Percentiles rank a stretch among this genome's conserved stretches.
Conservation (phyloP, 805 yeast genomes). For the Suhomyces vadensis region DNA sequence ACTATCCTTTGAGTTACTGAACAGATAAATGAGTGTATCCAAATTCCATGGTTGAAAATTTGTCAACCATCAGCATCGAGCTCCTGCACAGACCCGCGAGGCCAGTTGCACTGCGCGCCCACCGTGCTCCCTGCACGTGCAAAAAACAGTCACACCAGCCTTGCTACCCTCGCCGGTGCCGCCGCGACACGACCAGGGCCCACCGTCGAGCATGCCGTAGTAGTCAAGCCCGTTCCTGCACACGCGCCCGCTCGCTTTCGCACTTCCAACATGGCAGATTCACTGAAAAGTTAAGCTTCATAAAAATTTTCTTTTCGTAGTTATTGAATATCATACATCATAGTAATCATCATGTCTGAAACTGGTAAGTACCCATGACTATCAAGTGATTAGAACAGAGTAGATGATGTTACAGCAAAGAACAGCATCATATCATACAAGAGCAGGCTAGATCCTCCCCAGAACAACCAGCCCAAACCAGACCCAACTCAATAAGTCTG, state of each 20-base stretch:
- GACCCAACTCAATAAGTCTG: not conserved
- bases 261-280: slow-evolving; percentile 3
- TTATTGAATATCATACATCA: slow-evolving; percentile 10
- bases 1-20: slow-evolving; percentile 64
- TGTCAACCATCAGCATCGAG: not conserved
- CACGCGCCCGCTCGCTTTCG: not conserved
- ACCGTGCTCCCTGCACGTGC: not conserved
- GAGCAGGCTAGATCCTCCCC: too few species aligned
- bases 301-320: slow-evolving; percentile 16
- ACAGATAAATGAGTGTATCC: not conserved
- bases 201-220: not conserved
- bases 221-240: not conserved
- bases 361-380: slow-evolving; percentile 40
- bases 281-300: slow-evolving; percentile 8
- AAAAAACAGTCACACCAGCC: slow-evolving; percentile 9
- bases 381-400: not conserved
- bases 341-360: slow-evolving; percentile 33
- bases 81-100: not conserved
- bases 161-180: slow-evolving; percentile 1
- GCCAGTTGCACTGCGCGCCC: not conserved
- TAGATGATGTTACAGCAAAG: not conserved
- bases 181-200: not conserved
- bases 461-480: not conserved
- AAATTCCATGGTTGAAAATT: slow-evolving; percentile 3
- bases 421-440: too few species aligned